Evolutionary conservation across 179 eudicot species (phyloP), one percentile per base, ranked within the genome.

Genomic region (Spinacia oleracea): DNA sequence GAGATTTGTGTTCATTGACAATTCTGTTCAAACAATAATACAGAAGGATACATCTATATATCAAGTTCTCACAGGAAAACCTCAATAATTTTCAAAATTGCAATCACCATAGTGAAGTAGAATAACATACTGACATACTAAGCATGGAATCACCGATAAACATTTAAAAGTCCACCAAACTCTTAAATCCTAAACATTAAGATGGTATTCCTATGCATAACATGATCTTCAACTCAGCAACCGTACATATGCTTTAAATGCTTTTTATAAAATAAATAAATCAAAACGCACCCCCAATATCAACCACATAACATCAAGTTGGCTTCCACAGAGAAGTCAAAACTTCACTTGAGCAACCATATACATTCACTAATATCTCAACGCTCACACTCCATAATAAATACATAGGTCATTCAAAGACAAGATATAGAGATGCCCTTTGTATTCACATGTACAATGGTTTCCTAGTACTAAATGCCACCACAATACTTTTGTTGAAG

Each of bases 41-140:
- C 43, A 43, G 68, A 58, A 72, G 46, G 25, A 71, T 50, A 43
- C 15, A 78, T 65, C 40, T 34, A 20, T 15, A n/a, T 73, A 74
- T 50, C 73, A 63, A 32, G 9, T 63, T 58, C 62, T 55, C 11
- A 2, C 53, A 60, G 3, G 42, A 27, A 46, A 56, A 60, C 9
- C 34, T 64, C 72, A 48, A 40, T 62, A 72, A 32, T 55, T 12
- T 23, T 77, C 45, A 29, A 14, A 50, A 69, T 48, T 48, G 4
- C 53, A 46, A 40, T 46, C 12, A n/a, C 21, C 29, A 11, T 58
- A 0, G 6, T 32, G 15, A 8, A 40, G 23, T 9, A 62, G 72
- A 56, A 46, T 31, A 32, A 70, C 53, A 40, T 45, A 60, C 20
- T 34, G 63, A 72, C 50, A 72, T 34, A 62, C 48, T 67, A 8